Base-by-base conservation (phyloP, 371 early-diverging fungal species). In the Zancudomyces culisetae region DNA sequence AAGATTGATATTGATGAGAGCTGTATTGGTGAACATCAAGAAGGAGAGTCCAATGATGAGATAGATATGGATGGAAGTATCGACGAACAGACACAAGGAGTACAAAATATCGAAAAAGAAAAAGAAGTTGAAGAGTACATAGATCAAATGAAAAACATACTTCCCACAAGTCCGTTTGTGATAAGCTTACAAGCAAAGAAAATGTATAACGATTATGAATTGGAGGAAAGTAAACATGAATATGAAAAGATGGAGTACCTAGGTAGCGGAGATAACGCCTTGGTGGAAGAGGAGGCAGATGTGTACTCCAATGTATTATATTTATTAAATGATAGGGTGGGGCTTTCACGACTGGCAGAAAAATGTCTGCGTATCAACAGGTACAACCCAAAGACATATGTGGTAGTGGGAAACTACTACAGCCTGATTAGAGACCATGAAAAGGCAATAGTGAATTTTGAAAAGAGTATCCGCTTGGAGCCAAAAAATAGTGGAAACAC, bases 391-490 rank as follows among this genome's bases (percentile, higher is more conserved):
- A 88, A 94, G 58, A 91, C 96, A 0, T 87, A 89, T 59, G 74
- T 75, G 56, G 75, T 87, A n/a, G 69, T 83, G 54, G 88, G 82
- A 27, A 98, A 98, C 68, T 92, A 90, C 62, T 91, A 88, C 59
- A 79, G 81, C 43, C 53, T 81, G 41, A 78, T 81, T 24, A 57
- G 73, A 12, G 83, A 92, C 50, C 79, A 83, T 54, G 79, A 77
- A 49, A 83, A 87, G 61, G 91, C 98, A 0, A 75, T 93, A 6
- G 72, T 79, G 21, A 85, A 85, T 56, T 94, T 94, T 58, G 77
- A 80, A 57, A 70, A 82, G 18, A 90, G 93, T 0, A 56, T 90
- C 3, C 73, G 83, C 60, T 72, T 96, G 47, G 76, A 88, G 54
- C 42, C 43, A 26, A 73, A 77, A 23, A 71, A 72, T 49, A 86